Evolutionary conservation across 331 rosid species (phyloP).

Genomic region (Cydonia oblonga): DNA sequence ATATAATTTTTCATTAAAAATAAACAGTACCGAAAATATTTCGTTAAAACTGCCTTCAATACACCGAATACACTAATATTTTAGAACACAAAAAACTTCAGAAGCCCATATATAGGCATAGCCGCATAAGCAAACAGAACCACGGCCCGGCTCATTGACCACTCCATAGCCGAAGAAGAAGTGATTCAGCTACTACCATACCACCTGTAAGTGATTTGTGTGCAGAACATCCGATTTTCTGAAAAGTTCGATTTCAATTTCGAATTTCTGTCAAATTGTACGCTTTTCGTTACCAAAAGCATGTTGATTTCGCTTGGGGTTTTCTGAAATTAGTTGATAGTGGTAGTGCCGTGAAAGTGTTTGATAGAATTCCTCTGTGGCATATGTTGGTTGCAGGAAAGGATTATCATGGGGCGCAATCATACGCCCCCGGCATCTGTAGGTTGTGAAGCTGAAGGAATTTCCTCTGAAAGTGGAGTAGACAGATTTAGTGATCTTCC

Average conservation of each 20-base stretch:
- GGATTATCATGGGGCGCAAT: not conserved
- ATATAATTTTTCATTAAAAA: too few relatives aligned
- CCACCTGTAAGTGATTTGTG: too few relatives aligned
- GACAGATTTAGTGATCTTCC: not conserved
- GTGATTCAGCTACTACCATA: too few relatives aligned
- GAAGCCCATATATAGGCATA: too few relatives aligned
- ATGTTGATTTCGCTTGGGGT: not conserved
- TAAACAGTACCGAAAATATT: too few relatives aligned
- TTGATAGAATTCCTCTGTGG: not conserved
- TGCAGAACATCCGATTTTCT: too few relatives aligned
- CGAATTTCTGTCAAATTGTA: not conserved
- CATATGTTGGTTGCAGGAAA: not conserved
- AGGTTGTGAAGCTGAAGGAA: not conserved
- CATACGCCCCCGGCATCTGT: not conserved
- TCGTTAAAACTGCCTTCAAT: too few relatives aligned
- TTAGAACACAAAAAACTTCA: too few relatives aligned
- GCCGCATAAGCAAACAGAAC: too few relatives aligned
- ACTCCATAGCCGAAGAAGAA: too few relatives aligned
- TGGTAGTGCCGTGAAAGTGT: not conserved
- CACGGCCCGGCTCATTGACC: too few relatives aligned
- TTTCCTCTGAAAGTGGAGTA: not conserved
- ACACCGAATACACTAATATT: too few relatives aligned
- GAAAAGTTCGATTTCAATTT: not conserved
- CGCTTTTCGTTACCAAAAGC: not conserved
- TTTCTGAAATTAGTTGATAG: not conserved